phyloP scores from a whole-genome alignment of 352 stramenopile genomes.

The Phytophthora vignae region DNA sequence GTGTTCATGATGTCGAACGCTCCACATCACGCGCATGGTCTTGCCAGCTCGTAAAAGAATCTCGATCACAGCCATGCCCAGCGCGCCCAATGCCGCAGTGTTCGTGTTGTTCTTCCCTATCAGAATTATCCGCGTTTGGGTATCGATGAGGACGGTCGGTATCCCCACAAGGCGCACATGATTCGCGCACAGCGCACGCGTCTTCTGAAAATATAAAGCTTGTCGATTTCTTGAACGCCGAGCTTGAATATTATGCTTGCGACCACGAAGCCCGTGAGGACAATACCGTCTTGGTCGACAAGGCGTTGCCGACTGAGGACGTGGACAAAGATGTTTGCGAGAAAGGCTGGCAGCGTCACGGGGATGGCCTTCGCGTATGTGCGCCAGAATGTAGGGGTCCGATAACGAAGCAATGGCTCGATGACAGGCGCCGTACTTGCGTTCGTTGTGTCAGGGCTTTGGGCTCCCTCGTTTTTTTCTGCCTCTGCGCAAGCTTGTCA shows the following conservation, averaged over 20 bases:
- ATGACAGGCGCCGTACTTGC: background rate
- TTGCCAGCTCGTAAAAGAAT: slow-evolving; percentile 1
- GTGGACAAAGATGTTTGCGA: background rate
- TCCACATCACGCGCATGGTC: background rate
- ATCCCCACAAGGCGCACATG: background rate
- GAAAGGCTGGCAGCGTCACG: background rate
- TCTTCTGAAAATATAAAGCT: slow-evolving; percentile 4
- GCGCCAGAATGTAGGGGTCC: background rate
- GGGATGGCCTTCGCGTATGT: background rate
- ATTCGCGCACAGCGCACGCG: background rate
- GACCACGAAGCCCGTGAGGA: background rate
- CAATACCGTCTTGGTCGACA: background rate
- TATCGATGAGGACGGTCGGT: slow-evolving; percentile 9
- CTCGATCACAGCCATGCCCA: slow-evolving; percentile 11
- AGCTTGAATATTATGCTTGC: slow-evolving; percentile 4
- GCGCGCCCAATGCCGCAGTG: background rate
- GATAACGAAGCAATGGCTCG: background rate
- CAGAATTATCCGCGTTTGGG: slow-evolving; percentile 4
- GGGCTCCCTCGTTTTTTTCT: background rate
- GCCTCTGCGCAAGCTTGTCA: background rate
- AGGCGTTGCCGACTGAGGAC: background rate
- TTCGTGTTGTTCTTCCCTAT: slow-evolving; percentile 6
- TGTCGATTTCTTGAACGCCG: background rate
- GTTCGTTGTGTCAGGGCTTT: background rate
- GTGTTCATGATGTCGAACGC: background rate